A percentile compares a stretch with the other conserved stretches of the same genome.
These are phyloP conservation scores for Umbelopsis ramanniana DNA, from an alignment of 192 early-diverging fungal genomes.

Conservation along the genomic window DNA sequence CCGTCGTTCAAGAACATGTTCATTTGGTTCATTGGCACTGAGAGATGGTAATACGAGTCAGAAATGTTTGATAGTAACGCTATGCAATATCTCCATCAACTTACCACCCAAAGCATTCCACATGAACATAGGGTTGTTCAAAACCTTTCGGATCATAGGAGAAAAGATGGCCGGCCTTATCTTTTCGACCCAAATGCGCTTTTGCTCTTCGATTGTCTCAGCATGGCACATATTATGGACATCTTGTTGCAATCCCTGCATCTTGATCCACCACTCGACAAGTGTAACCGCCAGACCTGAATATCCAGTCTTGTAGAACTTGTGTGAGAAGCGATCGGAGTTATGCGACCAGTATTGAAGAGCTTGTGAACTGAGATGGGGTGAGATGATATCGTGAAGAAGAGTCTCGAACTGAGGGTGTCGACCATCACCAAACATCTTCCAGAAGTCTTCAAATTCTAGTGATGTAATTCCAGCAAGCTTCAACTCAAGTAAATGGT, in stretches of 20 bases:
- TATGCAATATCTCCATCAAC: neutral
- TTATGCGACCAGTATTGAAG: constrained; percentile 84
- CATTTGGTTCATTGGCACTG: constrained; percentile 84
- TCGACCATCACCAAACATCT: constrained; percentile 76
- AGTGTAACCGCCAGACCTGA: constrained; percentile 77
- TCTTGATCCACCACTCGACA: constrained; percentile 61
- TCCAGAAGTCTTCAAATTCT: constrained; percentile 72
- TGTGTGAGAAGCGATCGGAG: constrained; percentile 55
- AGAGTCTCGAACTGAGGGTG: constrained; percentile 62
- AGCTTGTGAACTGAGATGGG: constrained; percentile 69
- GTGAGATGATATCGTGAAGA: constrained; percentile 71
- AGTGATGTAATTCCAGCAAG: constrained; percentile 68
- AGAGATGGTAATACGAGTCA: neutral
- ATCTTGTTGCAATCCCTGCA: constrained; percentile 59
- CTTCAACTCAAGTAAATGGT: constrained; percentile 88
- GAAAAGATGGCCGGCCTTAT: constrained; percentile 68
- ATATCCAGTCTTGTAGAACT: constrained; percentile 83
- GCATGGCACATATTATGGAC: constrained; percentile 62
- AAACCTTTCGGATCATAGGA: constrained; percentile 61
- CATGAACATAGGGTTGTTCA: constrained; percentile 82
- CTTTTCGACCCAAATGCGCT: constrained; percentile 64
- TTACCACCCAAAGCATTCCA: constrained; percentile 78
- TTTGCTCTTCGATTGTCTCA: constrained; percentile 62
- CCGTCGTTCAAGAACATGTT: constrained; percentile 84
- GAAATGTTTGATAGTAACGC: neutral